These are phyloP conservation scores for Litsea cubeba DNA, from an alignment of 164 flowering plant genomes.

Conservation along the genomic window DNA sequence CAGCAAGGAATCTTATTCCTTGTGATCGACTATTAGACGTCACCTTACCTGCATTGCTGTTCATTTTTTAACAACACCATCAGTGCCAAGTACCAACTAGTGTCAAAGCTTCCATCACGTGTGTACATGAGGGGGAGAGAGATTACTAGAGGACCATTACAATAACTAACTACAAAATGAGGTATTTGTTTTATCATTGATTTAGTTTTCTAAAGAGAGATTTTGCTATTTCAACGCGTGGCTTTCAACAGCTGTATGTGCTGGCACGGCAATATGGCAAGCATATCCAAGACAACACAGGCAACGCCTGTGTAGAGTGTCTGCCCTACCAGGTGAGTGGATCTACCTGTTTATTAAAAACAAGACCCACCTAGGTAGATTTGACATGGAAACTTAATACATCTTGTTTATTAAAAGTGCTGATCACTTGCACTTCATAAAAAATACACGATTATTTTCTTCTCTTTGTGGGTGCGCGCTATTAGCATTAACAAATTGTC, in stretches of 20 bases:
- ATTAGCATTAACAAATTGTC: not conserved
- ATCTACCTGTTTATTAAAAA: no score
- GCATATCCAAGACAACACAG: no score
- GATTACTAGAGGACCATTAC: not conserved
- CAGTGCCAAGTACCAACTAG: not conserved
- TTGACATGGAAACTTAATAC: no score
- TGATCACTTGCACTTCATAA: not conserved
- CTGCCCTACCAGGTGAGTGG: no score
- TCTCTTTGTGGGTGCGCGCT: not conserved
- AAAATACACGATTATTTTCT: not conserved
- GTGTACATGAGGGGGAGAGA: not conserved
- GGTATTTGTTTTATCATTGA: no score
- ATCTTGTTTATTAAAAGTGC: no score
- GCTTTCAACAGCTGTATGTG: no score
- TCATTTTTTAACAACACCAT: not conserved
- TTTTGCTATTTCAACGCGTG: no score
- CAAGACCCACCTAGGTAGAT: no score
- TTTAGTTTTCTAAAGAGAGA: no score
- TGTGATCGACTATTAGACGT: conserved; percentile 71
- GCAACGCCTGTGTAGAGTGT: no score
- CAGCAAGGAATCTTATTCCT: conserved; percentile 76
- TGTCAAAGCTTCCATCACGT: not conserved
- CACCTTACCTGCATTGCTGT: conserved; percentile 70
- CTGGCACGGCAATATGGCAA: no score
- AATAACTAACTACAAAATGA: not conserved